Percentiles rank a stretch among this genome's conserved stretches.
These are phyloP conservation scores for Samsoniella hepiali DNA, from an alignment of 2,329 filamentous ascomycete genomes.

Conservation along the genomic window DNA sequence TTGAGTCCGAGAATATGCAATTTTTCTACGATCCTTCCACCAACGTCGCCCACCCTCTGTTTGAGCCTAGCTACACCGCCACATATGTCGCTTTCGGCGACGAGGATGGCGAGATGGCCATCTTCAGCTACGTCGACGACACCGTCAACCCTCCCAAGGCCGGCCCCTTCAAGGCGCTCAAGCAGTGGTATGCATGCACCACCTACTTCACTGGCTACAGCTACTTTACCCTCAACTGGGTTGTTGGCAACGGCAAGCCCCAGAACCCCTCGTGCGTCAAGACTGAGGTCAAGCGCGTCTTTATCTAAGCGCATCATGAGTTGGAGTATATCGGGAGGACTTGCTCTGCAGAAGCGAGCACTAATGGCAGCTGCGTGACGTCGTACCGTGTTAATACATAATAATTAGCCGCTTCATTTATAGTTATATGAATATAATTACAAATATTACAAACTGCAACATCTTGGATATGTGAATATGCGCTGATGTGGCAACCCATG, in stretches of 20 bases:
- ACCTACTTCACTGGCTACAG: conserved; percentile 16
- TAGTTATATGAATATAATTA: conserved; percentile 38
- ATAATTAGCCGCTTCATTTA: background rate
- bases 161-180: background rate
- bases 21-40: conserved; percentile 14
- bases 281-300: conserved; percentile 17
- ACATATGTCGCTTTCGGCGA: conserved; percentile 7
- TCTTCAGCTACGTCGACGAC: conserved; percentile 17
- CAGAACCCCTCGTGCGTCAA: conserved; percentile 18
- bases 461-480: background rate
- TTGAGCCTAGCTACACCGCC: conserved; percentile 8
- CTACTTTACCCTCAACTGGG: conserved; percentile 17
- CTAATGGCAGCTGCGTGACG: background rate
- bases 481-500: too few relatives aligned
- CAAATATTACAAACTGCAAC: conserved; percentile 31
- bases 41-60: conserved; percentile 17
- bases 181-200: conserved; percentile 16
- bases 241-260: conserved; percentile 14
- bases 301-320: background rate
- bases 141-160: conserved; percentile 14
- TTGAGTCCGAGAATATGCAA: conserved; percentile 11
- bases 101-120: conserved; percentile 11
- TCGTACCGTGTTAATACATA: background rate
- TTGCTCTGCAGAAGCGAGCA: background rate
- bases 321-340: background rate